Evolutionary conservation across 1,284 basidiomycete species (phyloP), one percentile per base, ranked within the genome.

Genomic region (Peniophora sp.): DNA sequence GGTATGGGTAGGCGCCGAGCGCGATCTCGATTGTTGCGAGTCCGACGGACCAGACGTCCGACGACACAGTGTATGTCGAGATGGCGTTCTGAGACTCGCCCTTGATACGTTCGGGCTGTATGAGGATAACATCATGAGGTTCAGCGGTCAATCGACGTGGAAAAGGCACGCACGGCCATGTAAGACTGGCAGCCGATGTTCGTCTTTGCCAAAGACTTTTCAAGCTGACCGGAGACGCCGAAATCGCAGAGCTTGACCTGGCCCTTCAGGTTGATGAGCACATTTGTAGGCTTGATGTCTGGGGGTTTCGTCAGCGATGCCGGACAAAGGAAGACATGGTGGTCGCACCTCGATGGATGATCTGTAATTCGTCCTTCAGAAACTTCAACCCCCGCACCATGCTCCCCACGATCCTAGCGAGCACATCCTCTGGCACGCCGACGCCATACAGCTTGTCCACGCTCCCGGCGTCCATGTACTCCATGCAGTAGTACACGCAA

Each of bases 401-500:
- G 55, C 76, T 80, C 11, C 75, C 75, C 0, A 92, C 87, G 54
- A 98, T 91, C 39, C 89, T 76, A 6, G 85, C 85, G n/a, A 99
- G 73, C 2, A 95, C 91, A 43, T 81, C 73, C 67, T 97, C 93
- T 1, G 91, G 91, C 14, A 93, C 83, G 42, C 83, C 81, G 36
- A 70, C 68, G 3, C 74, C 76, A 36, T 81, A 83, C 0, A 98
- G 77, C 56, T 91, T 93, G 66, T 98, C 96, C 47, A 99, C 75
- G 51, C 85, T 90, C 15, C 95, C 93, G 2, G 92, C 93, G 63
- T 99, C 94, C 96, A 99, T 98, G 69, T 88, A 93, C 73, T 99
- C 96, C 94, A 99, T 98, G 71, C 96, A 98, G 69, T 97, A 98
- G 70, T 98, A 98, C 35, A 99, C 96, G 68, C 91, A 99, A 22